A percentile compares a stretch with the other conserved stretches of the same genome.
Conservation (phyloP, 1,139 yeast genomes). For the Pneumocystis carinii region DNA sequence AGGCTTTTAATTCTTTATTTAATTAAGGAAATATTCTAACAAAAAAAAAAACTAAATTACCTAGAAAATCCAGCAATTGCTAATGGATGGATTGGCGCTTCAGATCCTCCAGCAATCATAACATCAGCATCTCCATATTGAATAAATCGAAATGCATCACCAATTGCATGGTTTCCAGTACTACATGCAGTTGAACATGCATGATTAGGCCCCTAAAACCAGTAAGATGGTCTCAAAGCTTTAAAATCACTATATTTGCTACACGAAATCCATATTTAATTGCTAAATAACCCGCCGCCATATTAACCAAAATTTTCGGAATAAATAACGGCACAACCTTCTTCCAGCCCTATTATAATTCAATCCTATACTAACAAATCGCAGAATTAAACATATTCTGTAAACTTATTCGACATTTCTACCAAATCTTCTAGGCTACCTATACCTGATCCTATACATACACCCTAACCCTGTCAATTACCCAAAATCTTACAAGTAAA, state of each 20-base stretch:
- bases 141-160: constrained; percentile 79
- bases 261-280: constrained; percentile 41
- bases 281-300: constrained; percentile 90
- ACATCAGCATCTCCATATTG: constrained; percentile 66
- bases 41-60: not conserved
- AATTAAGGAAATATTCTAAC: not conserved
- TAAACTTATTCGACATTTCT: constrained; percentile 41
- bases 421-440: constrained; percentile 73
- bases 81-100: constrained; percentile 72
- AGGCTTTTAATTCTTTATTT: constrained; percentile 56
- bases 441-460: constrained; percentile 83
- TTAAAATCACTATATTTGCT: not conserved
- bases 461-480: constrained; percentile 37
- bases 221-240: constrained; percentile 24
- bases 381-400: constrained; percentile 18
- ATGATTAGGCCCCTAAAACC: constrained; percentile 57
- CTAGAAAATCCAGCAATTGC: constrained; percentile 76
- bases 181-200: constrained; percentile 93
- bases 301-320: constrained; percentile 69
- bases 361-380: not conserved
- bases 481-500: not conserved
- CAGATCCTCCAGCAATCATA: constrained; percentile 88
- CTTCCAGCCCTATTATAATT: constrained; percentile 20
- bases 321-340: constrained; percentile 74
- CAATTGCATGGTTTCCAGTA: constrained; percentile 85